phyloP scores from a whole-genome alignment of 2,329 filamentous ascomycete species.

The Acrodontium crateriforme region DNA sequence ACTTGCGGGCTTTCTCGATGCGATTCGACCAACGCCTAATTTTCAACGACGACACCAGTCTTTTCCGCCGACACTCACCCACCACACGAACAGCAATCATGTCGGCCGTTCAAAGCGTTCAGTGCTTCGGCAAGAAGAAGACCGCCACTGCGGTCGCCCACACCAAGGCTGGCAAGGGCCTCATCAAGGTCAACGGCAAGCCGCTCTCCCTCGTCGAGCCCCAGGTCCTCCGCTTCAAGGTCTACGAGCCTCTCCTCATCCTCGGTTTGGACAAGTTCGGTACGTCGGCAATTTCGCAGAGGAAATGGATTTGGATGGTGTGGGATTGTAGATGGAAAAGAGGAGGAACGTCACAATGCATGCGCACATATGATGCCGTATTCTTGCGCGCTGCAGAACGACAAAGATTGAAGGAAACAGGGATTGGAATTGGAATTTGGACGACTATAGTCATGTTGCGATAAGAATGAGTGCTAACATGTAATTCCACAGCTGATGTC shows the following conservation, averaged over 20 bases:
- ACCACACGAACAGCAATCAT: slow-evolving; percentile 27
- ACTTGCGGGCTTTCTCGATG: no score
- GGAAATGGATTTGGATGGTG: slow-evolving; percentile 1
- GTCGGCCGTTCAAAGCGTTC: slow-evolving; percentile 53
- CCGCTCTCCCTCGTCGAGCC: slow-evolving; percentile 89
- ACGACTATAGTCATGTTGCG: no score
- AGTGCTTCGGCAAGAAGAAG: slow-evolving; percentile 94
- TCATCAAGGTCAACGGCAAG: slow-evolving; percentile 98
- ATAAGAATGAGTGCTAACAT: slow-evolving; percentile 10
- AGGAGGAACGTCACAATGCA: slow-evolving; percentile 1
- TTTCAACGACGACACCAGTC: slow-evolving; percentile 1
- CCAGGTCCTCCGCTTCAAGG: slow-evolving; percentile 97
- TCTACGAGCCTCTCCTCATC: slow-evolving; percentile 97
- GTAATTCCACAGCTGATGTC: slow-evolving; percentile 47
- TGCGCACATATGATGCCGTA: no score
- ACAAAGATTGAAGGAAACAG: no score
- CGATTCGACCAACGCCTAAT: no score
- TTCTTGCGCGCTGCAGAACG: no score
- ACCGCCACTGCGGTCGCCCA: slow-evolving; percentile 65
- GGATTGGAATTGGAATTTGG: slow-evolving; percentile 2
- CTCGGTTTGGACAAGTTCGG: slow-evolving; percentile 94
- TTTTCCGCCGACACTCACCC: slow-evolving; percentile 3
- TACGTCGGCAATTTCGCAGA: slow-evolving; percentile 23
- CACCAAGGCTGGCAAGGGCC: slow-evolving; percentile 82
- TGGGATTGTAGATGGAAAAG: slow-evolving; percentile 2